Evolutionary conservation across 495 filamentous ascomycete genomes (phyloP).

Genomic region (Margaritispora aquatica): DNA sequence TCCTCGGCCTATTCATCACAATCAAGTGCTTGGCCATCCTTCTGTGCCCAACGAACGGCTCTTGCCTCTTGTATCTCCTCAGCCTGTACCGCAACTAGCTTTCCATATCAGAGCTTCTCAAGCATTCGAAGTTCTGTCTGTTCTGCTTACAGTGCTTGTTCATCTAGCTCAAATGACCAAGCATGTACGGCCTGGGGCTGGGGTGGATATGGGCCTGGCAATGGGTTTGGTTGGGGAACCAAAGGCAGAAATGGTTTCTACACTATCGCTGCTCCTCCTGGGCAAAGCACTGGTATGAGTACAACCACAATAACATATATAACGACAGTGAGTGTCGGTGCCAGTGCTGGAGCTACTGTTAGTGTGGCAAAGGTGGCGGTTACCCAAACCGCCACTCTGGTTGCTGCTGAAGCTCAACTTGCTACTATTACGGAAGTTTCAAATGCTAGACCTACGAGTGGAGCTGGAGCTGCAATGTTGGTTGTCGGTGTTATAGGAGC

Average conservation of each 20-base stretch:
- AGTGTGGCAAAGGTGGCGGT: not conserved
- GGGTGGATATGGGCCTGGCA: not conserved
- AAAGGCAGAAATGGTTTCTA: not conserved
- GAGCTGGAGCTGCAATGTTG: not conserved
- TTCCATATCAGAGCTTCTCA: not conserved
- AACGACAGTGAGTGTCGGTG: not conserved
- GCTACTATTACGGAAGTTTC: not conserved
- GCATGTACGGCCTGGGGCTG: not conserved
- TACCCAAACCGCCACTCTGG: not conserved
- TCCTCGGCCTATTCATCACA: not conserved
- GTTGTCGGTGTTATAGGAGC: not conserved
- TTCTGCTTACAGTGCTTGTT: not conserved
- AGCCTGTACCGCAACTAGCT: not conserved
- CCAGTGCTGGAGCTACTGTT: not conserved
- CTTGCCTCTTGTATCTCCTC: not conserved
- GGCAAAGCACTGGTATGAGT: not conserved
- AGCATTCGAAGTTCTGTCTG: not conserved
- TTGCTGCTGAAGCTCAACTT: not conserved
- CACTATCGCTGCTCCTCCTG: not conserved
- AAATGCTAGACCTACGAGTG: not conserved
- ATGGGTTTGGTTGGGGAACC: not conserved
- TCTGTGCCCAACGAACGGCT: not conserved
- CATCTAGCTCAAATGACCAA: no score
- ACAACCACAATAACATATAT: not conserved
- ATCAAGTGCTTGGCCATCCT: not conserved